Evolutionary conservation across 2,329 filamentous ascomycete species (phyloP).

Genomic region (Thermomyces lanuginosus): DNA sequence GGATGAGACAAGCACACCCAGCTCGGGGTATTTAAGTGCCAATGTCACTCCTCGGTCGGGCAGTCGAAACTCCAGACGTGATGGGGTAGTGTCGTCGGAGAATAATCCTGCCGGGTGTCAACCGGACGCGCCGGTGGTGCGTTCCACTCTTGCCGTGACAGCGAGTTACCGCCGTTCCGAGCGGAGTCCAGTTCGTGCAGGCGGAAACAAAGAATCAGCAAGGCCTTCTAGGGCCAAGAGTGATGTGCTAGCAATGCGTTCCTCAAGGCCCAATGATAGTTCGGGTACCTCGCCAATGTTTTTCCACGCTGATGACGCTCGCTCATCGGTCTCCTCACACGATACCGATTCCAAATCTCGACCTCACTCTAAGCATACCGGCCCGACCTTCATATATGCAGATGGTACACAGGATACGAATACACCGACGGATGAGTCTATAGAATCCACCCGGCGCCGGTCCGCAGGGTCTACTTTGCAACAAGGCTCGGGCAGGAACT

Average conservation of each 20-base stretch:
- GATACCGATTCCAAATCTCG: constrained; percentile 17
- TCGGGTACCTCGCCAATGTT: constrained; percentile 47
- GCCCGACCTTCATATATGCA: constrained; percentile 21
- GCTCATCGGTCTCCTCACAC: constrained; percentile 27
- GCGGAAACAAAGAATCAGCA: constrained; percentile 14
- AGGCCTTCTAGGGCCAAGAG: constrained; percentile 23
- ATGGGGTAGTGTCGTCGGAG: constrained; percentile 52
- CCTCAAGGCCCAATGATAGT: constrained; percentile 18
- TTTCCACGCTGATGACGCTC: constrained; percentile 77
- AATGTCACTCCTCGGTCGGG: constrained; percentile 70
- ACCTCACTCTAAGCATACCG: constrained; percentile 11
- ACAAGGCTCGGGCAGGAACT: constrained; percentile 9
- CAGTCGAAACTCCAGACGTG: constrained; percentile 52
- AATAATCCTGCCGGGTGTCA: constrained; percentile 25
- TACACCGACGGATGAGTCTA: constrained; percentile 10
- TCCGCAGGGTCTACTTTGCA: constrained; percentile 18
- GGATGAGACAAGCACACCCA: constrained; percentile 40
- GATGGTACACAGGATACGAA: constrained; percentile 21
- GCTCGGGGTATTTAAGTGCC: constrained; percentile 41
- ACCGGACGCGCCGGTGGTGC: constrained; percentile 14
- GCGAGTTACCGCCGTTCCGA: constrained; percentile 14
- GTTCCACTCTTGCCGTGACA: constrained; percentile 13
- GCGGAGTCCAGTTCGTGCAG: constrained; percentile 19
- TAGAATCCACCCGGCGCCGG: constrained; percentile 10
- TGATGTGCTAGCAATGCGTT: constrained; percentile 15